Evolutionary conservation across 2,329 filamentous ascomycete species (phyloP).

Genomic region (Cucurbitaria berberidis): DNA sequence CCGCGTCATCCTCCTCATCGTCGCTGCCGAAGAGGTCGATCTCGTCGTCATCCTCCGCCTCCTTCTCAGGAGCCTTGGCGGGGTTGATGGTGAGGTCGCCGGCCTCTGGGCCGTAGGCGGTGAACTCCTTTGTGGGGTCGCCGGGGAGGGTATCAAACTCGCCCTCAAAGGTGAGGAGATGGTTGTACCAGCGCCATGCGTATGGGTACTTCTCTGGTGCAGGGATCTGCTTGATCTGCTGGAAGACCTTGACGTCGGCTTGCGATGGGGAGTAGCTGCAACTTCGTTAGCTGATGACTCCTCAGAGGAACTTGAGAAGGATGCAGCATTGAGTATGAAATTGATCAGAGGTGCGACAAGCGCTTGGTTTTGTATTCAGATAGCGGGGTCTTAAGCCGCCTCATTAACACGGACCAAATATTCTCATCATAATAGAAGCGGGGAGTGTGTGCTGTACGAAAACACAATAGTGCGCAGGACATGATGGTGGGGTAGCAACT

Average conservation of each 20-base stretch:
- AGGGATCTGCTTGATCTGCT: slow-evolving; percentile 79
- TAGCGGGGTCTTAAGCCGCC: slow-evolving; percentile 89
- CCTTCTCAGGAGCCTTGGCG: slow-evolving; percentile 75
- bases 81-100: slow-evolving; percentile 81
- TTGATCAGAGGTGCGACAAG: slow-evolving; percentile 74
- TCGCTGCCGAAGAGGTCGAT: slow-evolving; percentile 94
- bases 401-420: slow-evolving; percentile 96
- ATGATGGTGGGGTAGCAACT: slow-evolving; percentile 53
- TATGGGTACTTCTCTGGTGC: slow-evolving; percentile 87
- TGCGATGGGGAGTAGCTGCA: slow-evolving; percentile 74
- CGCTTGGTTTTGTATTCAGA: slow-evolving; percentile 78
- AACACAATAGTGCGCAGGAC: slow-evolving; percentile 19
- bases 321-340: slow-evolving; percentile 22
- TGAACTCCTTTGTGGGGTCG: slow-evolving; percentile 87
- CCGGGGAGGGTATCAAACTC: slow-evolving; percentile 92
- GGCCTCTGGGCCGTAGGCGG: slow-evolving; percentile 87
- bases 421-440: slow-evolving; percentile 73
- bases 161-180: slow-evolving; percentile 89
- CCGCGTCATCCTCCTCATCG: slow-evolving; percentile 72
- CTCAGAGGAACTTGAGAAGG: slow-evolving; percentile 4
- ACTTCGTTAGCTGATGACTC: slow-evolving; percentile 32
- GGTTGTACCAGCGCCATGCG: slow-evolving; percentile 98
- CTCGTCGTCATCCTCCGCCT: slow-evolving; percentile 68
- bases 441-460: slow-evolving; percentile 30
- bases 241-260: slow-evolving; percentile 95